phyloP scores from a whole-genome alignment of 2,329 filamentous ascomycete species.

The Herpotrichia juniperi region DNA sequence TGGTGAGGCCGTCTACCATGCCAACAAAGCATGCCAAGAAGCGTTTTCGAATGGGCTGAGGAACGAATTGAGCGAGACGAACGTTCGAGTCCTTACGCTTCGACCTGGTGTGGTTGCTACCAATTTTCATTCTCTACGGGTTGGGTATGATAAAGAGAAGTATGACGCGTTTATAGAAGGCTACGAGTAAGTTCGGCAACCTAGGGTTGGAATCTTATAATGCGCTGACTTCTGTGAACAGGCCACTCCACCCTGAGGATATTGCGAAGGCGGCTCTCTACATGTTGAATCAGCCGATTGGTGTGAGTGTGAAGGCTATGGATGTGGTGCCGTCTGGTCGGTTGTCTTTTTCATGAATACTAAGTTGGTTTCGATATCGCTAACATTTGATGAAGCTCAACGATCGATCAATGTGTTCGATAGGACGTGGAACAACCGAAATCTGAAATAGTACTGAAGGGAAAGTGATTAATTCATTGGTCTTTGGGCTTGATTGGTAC shows the following conservation, averaged over 20 bases:
- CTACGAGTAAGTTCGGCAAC: too few relatives aligned
- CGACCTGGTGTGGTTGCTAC: constrained; percentile 57
- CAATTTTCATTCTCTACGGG: constrained; percentile 55
- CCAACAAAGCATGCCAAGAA: constrained; percentile 56
- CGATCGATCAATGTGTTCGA: constrained; percentile 46
- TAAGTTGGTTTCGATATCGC: too few relatives aligned
- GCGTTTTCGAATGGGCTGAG: constrained; percentile 57
- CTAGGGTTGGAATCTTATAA: too few relatives aligned
- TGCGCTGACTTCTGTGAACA: too few relatives aligned
- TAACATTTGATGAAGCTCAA: too few relatives aligned
- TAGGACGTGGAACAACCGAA: constrained; percentile 37
- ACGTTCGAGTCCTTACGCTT: constrained; percentile 55
- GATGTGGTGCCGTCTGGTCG: constrained; percentile 56
- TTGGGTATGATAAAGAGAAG: constrained; percentile 51
- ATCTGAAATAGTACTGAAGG: too few relatives aligned
- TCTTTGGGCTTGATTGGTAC: too few relatives aligned
- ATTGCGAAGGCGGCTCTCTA: constrained; percentile 51
- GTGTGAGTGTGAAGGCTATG: constrained; percentile 53
- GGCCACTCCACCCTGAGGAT: constrained; percentile 51
- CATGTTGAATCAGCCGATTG: constrained; percentile 50
- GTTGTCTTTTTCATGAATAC: too few relatives aligned
- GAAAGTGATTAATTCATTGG: too few relatives aligned
- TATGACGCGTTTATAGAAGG: constrained; percentile 55
- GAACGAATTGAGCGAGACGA: constrained; percentile 54
- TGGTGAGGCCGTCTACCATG: constrained; percentile 58